Evolutionary conservation across 768 basidiomycete genomes (phyloP), one percentile per base, ranked within the genome.

Genomic region (Scleroderma bovista): DNA sequence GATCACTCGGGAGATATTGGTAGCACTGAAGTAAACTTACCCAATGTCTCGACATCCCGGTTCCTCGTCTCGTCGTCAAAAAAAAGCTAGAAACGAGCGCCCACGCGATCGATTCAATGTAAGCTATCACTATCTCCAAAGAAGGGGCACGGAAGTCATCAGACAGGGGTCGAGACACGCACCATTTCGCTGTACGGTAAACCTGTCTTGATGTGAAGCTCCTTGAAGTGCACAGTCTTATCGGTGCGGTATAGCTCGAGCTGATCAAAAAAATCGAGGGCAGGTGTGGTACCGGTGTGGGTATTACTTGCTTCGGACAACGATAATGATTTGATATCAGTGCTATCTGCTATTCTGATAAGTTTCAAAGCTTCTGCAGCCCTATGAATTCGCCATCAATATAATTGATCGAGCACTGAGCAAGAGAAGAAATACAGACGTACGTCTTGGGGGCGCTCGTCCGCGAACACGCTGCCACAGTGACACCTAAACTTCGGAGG

Each of bases 101-200:
- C 20, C 39, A 40, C 6, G 17, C 3, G 19, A 23, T 5, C 2
- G 2, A 12, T 10, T 40, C 20, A 22, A 40, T 10, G 10, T n/a
- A 4, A 40, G 20, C 6, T 15, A 40, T 40, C 11, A 40, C 9
- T 13, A 10, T 22, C 12, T 12, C 39, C 15, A 24, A 42, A 72
- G 19, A 38, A 85, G 4, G 26, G 26, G 26, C 9, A 29, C 26
- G 9, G 26, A 29, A 9, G 26, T 9, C 26, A n/a, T 29, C 26
- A 5, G 9, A 29, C 26, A n/a, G 26, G 26, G 26, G 26, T 29
- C 19, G 8, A 20, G 20, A 20, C 39, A 40, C 39, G 20, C 10
- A 40, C 87, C 89, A 93, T 91, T 53, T 90, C 82, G 7, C 77
- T 75, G 58, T 88, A 92, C 0, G 87, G 80, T 44, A 93, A 80